Evolutionary conservation across 768 basidiomycete genomes (phyloP), one percentile per base, ranked within the genome.

Genomic region (Chlorophyllum brunneum): DNA sequence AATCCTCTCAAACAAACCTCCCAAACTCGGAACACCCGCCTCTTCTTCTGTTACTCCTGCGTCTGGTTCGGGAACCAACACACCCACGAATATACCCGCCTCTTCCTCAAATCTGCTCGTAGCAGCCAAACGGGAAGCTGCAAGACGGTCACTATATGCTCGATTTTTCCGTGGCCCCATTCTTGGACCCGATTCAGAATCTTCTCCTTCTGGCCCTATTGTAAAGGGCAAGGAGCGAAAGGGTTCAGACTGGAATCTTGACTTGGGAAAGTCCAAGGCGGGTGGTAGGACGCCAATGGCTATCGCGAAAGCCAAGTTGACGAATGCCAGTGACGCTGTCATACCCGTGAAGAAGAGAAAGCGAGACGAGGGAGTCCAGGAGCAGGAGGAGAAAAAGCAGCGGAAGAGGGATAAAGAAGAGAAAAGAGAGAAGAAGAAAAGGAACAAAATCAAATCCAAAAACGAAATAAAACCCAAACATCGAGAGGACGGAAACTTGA

Each of bases 111-210:
- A 72, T 51, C 66, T 92, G 10, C 62, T 92, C 48, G 71, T 80
- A 0, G 65, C 70, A 3, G 88, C 91, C 4, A 92, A 91, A 66
- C 76, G 86, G 39, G 87, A 92, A 58, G 83, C 88, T 8, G 94
- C 92, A 0, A 81, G 78, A 55, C 75, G 80, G 9, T 76, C 74
- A 16, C 75, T 98, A 2, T 98, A 97, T 64, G 75, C 90, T 3
- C 75, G 76, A 53, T 95, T 97, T 66, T 88, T 86, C 61, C 80
- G 85, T 20, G 94, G 92, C 0, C 83, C 88, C 16, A 70, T 86
- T 29, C 66, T 91, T 15, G 79, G 79, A 1, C 79, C 79, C 20
- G 79, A 77, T 34, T 50, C 59, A 4, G 53, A 56, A 16, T 41
- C 41, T 15, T 5, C 41, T 10, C 20, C n/a, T 20, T 22, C 29